Evolutionary conservation across 345 rosid genomes (phyloP).

Genomic region (Acer campestre): DNA sequence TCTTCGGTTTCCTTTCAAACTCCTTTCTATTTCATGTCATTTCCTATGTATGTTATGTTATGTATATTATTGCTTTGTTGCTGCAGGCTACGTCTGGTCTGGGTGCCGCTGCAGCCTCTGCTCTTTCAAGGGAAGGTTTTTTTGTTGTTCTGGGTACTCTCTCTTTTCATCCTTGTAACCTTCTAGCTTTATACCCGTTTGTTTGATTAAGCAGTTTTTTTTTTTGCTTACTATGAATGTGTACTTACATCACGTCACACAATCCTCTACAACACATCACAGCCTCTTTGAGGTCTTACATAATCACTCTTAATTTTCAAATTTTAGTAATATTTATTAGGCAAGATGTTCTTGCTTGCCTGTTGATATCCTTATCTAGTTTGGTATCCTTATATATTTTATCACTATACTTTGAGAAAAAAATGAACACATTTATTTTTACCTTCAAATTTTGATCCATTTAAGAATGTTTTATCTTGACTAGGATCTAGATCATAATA

Average conservation of each 20-base stretch:
- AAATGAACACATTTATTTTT: background rate
- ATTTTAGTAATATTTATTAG: background rate
- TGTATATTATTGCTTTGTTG: constrained; percentile 9
- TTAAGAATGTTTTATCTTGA: background rate
- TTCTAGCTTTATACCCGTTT: background rate
- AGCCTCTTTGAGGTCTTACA: background rate
- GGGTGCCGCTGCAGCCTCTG: constrained; percentile 75
- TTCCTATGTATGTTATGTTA: background rate
- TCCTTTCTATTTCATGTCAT: background rate
- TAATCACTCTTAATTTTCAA: background rate
- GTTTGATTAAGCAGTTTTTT: background rate
- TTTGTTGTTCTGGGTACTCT: constrained; percentile 71
- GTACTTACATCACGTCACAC: too few species aligned
- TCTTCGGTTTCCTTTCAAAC: background rate
- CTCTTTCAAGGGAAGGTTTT: constrained; percentile 76
- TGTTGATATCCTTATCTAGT: background rate
- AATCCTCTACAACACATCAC: background rate
- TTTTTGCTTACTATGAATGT: background rate
- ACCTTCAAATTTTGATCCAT: background rate
- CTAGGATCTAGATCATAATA: background rate
- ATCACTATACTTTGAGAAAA: background rate
- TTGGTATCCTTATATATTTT: background rate
- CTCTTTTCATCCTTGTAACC: background rate
- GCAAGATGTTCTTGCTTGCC: constrained; percentile 1
- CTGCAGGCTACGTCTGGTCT: constrained; percentile 85